Percentiles rank a stretch among this genome's conserved stretches.
Evolutionary conservation across 2,329 filamentous ascomycete genomes (phyloP).

Genomic region (Cordyceps cicadae): DNA sequence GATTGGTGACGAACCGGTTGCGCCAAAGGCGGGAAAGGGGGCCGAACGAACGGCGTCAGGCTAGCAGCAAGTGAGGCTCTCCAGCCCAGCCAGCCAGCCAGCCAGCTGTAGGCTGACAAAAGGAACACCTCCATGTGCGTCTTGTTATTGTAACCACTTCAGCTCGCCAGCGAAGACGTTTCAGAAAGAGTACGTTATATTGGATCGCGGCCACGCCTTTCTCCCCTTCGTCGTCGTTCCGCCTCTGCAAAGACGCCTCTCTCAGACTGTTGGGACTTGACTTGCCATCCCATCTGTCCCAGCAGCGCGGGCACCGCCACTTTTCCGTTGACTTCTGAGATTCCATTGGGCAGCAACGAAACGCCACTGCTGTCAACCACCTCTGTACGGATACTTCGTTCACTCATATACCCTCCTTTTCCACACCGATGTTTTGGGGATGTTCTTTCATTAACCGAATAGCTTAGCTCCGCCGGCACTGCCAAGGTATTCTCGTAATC

Average conservation of each 20-base stretch:
- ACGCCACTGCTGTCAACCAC: neutral
- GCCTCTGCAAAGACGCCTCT: neutral
- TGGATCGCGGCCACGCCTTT: neutral
- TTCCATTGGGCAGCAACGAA: conserved; percentile 7
- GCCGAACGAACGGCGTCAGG: neutral
- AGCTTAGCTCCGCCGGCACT: neutral
- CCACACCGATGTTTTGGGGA: conserved; percentile 5
- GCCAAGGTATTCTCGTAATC: neutral
- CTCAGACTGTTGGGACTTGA: neutral
- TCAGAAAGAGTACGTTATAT: neutral
- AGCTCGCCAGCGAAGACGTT: neutral
- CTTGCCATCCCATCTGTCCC: neutral
- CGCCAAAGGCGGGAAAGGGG: neutral
- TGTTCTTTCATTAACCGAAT: neutral
- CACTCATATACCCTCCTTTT: conserved; percentile 1
- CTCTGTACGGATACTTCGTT: neutral
- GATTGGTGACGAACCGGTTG: neutral
- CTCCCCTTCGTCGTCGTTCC: neutral
- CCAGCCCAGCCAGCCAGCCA: too few relatives aligned
- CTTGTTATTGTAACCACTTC: neutral
- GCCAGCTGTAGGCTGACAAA: neutral
- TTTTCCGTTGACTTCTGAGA: conserved; percentile 1
- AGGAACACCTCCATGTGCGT: neutral
- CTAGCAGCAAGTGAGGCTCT: conserved; percentile 1
- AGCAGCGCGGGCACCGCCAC: neutral